Percentiles rank a stretch among this genome's conserved stretches.
Evolutionary conservation across 768 basidiomycete species (phyloP).

Genomic region (Dacryopinax primogenitus): DNA sequence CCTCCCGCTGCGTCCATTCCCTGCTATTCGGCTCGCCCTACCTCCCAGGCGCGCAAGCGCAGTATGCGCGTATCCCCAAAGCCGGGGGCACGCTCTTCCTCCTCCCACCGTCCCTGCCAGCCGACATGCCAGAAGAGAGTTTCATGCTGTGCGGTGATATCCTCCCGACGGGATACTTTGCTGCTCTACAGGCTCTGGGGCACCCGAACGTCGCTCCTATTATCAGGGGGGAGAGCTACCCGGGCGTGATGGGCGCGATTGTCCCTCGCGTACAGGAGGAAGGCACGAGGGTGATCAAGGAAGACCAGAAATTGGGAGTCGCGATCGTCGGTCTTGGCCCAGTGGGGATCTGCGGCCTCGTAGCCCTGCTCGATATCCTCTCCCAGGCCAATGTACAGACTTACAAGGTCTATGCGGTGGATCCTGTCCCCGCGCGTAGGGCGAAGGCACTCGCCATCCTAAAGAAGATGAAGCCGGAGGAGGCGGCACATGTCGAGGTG

Average conservation of each 20-base stretch:
- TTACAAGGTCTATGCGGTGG: neutral
- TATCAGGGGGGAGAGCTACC: conserved; percentile 48
- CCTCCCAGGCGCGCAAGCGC: conserved; percentile 64
- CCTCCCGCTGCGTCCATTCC: conserved; percentile 50
- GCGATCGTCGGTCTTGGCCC: neutral
- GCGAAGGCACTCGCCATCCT: neutral
- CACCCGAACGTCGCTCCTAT: conserved; percentile 59
- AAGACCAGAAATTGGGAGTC: neutral
- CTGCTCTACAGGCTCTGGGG: conserved; percentile 54
- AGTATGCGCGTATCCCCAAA: conserved; percentile 64
- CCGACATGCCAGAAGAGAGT: conserved; percentile 44
- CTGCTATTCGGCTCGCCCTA: conserved; percentile 51
- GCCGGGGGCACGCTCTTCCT: conserved; percentile 66
- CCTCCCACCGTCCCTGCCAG: conserved; percentile 18
- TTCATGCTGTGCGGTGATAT: conserved; percentile 64
- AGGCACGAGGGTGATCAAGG: neutral
- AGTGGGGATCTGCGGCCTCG: conserved; percentile 3
- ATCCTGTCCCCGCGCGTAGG: neutral
- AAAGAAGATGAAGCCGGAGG: neutral
- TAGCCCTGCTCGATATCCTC: conserved; percentile 3
- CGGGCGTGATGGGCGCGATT: conserved; percentile 21
- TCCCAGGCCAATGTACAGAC: neutral
- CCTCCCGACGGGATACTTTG: conserved; percentile 59
- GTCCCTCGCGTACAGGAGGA: neutral
- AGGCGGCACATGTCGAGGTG: neutral